Evolutionary conservation across 495 filamentous ascomycete genomes (phyloP).

Genomic region (Neurospora sp.): DNA sequence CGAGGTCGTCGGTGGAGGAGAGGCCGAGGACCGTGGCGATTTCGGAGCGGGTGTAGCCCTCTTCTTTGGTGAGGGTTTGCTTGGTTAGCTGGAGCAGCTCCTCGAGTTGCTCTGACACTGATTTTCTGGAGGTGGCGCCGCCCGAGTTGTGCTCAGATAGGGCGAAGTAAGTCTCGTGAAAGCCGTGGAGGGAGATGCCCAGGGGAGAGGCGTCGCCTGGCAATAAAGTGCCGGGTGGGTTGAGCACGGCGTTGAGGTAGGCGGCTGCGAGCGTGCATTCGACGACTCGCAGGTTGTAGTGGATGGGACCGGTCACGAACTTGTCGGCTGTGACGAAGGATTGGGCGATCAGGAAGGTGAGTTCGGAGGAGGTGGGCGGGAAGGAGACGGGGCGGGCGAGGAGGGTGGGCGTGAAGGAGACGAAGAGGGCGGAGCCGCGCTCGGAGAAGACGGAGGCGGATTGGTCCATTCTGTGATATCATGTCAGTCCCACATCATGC

Average conservation of each 20-base stretch:
- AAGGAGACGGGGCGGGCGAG: constrained; percentile 69
- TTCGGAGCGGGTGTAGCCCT: constrained; percentile 83
- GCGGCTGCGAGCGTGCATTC: constrained; percentile 87
- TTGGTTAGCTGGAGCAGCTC: constrained; percentile 55
- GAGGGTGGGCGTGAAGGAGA: constrained; percentile 79
- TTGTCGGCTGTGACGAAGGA: constrained; percentile 91
- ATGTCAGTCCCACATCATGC: neutral
- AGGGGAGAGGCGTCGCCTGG: constrained; percentile 75
- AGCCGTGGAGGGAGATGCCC: constrained; percentile 71
- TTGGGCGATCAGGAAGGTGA: constrained; percentile 89
- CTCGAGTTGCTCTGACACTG: constrained; percentile 44
- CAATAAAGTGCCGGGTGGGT: constrained; percentile 51
- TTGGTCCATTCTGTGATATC: constrained; percentile 76
- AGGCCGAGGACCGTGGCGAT: constrained; percentile 65
- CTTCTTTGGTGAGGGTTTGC: constrained; percentile 54
- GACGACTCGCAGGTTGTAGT: constrained; percentile 95
- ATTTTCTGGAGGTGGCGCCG: constrained; percentile 17
- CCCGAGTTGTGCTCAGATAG: constrained; percentile 36
- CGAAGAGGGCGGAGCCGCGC: constrained; percentile 76
- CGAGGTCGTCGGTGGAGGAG: constrained; percentile 52
- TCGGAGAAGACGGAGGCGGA: constrained; percentile 90
- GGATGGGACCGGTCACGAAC: constrained; percentile 80
- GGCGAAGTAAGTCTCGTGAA: constrained; percentile 58
- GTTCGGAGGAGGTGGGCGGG: constrained; percentile 68
- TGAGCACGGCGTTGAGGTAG: constrained; percentile 40